Base-by-base conservation (phyloP, 768 basidiomycete species). In the Auricularia sp. region DNA sequence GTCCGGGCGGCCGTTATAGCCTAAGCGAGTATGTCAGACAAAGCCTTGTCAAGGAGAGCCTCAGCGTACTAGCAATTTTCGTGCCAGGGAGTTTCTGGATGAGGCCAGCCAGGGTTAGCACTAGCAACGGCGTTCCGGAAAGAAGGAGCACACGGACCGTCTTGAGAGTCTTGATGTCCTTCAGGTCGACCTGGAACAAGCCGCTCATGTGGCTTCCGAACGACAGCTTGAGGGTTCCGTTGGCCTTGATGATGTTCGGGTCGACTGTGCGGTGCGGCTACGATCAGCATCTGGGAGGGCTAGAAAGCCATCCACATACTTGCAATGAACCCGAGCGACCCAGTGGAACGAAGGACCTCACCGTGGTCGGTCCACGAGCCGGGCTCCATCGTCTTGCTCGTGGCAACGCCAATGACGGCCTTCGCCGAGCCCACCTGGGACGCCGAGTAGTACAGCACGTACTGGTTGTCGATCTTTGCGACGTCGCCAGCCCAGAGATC, bases 281-380 rank as follows among this genome's bases (percentile, higher is more conserved):
- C 21, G 5, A 51, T 51, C 18, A 51, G 47, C 21, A 18, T 21
- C 47, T 5, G 5, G 11, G 6, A 21, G 18, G 1, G 3, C 4
- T 18, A 1, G 16, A 21, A 18, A 5, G 18, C 21, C 6, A 5
- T 6, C 5, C 16, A 18, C 21, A 18, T 18, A 51, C 47, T 51
- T 6, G 18, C 47, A 10, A 51, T 51, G 47, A 51, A 51, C 14
- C 47, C 47, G 47, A 21, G 47, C 47, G 18, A 18, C 1, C 39
- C 39, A 14, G 39, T 42, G 8, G 56, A 59, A 29, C 56, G 56
- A 2, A 59, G 7, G 34, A 59, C 56, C 56, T 59, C 56, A 6
- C 56, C 56, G 18, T 59, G 56, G 56, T 59, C 56, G 23, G 23
- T 59, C 56, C 56, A 59, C 29, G 56, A 29, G 56, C 56, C 56